Percentiles rank a stretch among this genome's conserved stretches.
phyloP scores from a whole-genome alignment of 73 alveolate genomes.

The Paramecium tetraurelia region DNA sequence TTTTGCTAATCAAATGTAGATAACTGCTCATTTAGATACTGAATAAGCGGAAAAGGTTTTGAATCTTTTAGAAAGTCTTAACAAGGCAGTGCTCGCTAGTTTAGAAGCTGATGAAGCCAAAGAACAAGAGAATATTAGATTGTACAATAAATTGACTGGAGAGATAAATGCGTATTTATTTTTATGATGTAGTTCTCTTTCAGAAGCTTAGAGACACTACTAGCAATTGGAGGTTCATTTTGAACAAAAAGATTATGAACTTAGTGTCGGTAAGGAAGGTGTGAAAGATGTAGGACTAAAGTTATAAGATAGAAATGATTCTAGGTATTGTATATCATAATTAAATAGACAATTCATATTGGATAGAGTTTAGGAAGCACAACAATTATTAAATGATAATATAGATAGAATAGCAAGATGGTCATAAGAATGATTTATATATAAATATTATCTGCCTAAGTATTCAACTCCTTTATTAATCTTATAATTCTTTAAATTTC shows the following conservation, averaged over 20 bases:
- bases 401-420: slow-evolving; percentile 14
- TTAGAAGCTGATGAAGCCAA: slow-evolving; percentile 33
- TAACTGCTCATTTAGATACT: slow-evolving; percentile 24
- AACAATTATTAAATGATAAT: background rate
- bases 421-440: background rate
- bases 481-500: background rate
- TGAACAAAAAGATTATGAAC: background rate
- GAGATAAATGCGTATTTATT: background rate
- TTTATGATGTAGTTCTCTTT: background rate
- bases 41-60: background rate
- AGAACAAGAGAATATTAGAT: slow-evolving; percentile 7
- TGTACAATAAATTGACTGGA: background rate
- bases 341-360: background rate
- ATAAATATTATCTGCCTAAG: background rate
- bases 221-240: background rate
- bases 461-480: background rate
- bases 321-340: background rate
- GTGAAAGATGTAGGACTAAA: background rate
- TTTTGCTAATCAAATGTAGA: background rate
- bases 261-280: background rate
- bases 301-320: slow-evolving; percentile 11
- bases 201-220: background rate
- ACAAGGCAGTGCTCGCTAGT: background rate
- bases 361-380: background rate
- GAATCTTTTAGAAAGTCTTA: background rate